phyloP scores from a whole-genome alignment of 768 basidiomycete genomes.

The Gloeopeniophorella convolvens region DNA sequence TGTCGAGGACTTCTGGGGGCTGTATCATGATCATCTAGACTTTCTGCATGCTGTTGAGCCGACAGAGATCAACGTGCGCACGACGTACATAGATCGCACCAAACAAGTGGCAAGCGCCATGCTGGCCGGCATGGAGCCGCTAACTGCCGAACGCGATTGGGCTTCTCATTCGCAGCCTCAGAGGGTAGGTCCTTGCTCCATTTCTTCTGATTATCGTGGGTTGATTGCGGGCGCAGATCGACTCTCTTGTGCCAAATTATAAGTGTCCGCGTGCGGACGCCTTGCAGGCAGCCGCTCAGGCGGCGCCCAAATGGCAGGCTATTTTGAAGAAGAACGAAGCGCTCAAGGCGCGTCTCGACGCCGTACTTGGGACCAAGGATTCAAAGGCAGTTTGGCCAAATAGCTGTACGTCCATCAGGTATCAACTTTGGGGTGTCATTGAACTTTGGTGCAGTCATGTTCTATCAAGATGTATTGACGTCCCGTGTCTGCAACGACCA shows the following conservation, averaged over 20 bases:
- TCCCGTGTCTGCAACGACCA: conserved; percentile 40
- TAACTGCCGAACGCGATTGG: conserved; percentile 28
- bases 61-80: conserved; percentile 35
- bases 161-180: conserved; percentile 36
- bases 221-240: conserved; percentile 30
- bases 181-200: conserved; percentile 26
- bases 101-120: conserved; percentile 41
- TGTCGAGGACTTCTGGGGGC: conserved; percentile 38
- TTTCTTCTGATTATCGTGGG: not conserved
- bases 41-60: conserved; percentile 33
- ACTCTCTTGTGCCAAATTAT: conserved; percentile 38
- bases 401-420: conserved; percentile 36
- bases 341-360: conserved; percentile 32
- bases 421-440: not conserved
- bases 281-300: conserved; percentile 35
- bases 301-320: conserved; percentile 38
- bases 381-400: conserved; percentile 32
- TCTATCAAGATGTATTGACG: conserved; percentile 43
- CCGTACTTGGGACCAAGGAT: conserved; percentile 34
- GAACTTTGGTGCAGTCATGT: conserved; percentile 30
- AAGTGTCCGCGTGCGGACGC: conserved; percentile 35
- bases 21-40: conserved; percentile 33
- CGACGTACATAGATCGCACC: conserved; percentile 37
- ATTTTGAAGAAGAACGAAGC: conserved; percentile 34
- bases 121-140: conserved; percentile 39